Evolutionary conservation across 1,284 basidiomycete genomes (phyloP).

Genomic region (Boletus subluridellus): DNA sequence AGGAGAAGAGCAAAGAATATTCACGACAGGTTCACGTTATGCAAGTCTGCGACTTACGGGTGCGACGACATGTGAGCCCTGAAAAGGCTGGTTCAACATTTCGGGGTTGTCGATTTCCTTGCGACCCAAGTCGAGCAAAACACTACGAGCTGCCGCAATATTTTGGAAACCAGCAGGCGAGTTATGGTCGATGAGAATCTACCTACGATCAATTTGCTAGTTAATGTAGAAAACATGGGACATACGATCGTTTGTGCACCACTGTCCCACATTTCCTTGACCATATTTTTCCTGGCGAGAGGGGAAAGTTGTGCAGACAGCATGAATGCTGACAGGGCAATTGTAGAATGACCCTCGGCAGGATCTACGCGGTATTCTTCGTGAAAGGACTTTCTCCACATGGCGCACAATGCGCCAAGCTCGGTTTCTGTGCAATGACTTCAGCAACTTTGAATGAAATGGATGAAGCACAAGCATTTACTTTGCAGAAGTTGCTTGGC

Average conservation of each 20-base stretch:
- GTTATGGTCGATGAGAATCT: slow-evolving; percentile 87
- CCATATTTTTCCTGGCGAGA: slow-evolving; percentile 60
- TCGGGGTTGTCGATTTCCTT: slow-evolving; percentile 52
- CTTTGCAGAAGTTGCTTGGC: slow-evolving; percentile 60
- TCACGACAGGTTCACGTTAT: background rate
- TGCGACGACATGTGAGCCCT: slow-evolving; percentile 77
- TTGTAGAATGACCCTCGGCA: slow-evolving; percentile 45
- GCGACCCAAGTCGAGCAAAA: slow-evolving; percentile 67
- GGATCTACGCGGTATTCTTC: slow-evolving; percentile 43
- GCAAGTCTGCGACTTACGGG: slow-evolving; percentile 52
- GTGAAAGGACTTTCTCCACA: slow-evolving; percentile 57
- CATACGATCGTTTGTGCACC: slow-evolving; percentile 77
- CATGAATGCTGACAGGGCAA: slow-evolving; percentile 85
- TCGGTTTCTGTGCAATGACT: slow-evolving; percentile 43
- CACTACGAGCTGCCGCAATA: slow-evolving; percentile 80
- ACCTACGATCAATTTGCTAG: slow-evolving; percentile 7
- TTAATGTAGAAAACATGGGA: slow-evolving; percentile 19
- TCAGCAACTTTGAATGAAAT: slow-evolving; percentile 12
- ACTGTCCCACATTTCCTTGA: slow-evolving; percentile 87
- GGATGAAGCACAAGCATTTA: slow-evolving; percentile 29
- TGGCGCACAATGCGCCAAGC: slow-evolving; percentile 40
- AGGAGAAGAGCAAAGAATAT: slow-evolving; percentile 4
- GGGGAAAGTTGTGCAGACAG: slow-evolving; percentile 69
- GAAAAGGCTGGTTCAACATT: slow-evolving; percentile 35
- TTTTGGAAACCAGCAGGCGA: slow-evolving; percentile 75